These are phyloP conservation scores for Hippophae gyantsensis DNA, from an alignment of 306 rosid genomes.

Conservation along the genomic window DNA sequence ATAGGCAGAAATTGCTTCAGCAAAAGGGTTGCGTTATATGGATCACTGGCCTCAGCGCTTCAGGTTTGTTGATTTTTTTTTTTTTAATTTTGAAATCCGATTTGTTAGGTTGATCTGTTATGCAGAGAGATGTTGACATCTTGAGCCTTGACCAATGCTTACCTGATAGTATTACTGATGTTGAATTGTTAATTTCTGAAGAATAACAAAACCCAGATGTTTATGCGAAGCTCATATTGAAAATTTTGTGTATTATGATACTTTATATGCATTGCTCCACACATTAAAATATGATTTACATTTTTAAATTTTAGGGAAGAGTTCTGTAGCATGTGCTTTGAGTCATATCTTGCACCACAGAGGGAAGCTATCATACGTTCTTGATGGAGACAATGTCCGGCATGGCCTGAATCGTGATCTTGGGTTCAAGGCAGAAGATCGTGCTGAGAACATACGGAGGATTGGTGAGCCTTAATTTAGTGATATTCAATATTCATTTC, in stretches of 20 bases:
- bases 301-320: conserved; percentile 48
- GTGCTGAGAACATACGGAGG: conserved; percentile 96
- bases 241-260: neutral
- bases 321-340: conserved; percentile 90
- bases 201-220: neutral
- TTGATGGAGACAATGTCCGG: conserved; percentile 94
- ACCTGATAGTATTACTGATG: neutral
- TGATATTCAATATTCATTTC: neutral
- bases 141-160: neutral
- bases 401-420: conserved; percentile 87
- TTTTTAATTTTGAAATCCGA: neutral
- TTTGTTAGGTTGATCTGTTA: neutral
- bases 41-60: conserved; percentile 78
- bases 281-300: neutral
- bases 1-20: conserved; percentile 42
- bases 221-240: conserved; percentile 1
- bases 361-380: conserved; percentile 72
- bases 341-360: conserved; percentile 54
- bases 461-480: conserved; percentile 46
- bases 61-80: conserved; percentile 34
- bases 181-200: neutral
- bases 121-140: neutral
- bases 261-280: neutral
- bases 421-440: conserved; percentile 86
- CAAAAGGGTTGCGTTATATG: conserved; percentile 72